These are phyloP conservation scores for Fusarium bulbicola DNA, from an alignment of 2,329 filamentous ascomycete genomes.

Conservation along the genomic window DNA sequence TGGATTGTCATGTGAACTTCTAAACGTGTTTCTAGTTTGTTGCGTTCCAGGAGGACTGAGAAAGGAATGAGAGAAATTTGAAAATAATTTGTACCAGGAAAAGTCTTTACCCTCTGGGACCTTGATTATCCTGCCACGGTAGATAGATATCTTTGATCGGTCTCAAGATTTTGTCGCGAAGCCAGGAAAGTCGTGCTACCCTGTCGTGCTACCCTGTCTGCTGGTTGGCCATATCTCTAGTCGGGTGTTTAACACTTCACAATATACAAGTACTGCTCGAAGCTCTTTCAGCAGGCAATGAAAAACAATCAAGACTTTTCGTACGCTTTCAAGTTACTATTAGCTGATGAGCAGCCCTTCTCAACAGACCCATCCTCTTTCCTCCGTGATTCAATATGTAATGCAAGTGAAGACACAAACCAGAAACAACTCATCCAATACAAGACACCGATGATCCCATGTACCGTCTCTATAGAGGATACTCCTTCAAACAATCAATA, in stretches of 20 bases:
- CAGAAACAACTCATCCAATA: neutral
- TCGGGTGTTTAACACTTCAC: neutral
- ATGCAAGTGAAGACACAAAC: neutral
- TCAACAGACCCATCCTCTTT: neutral
- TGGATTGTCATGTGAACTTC: neutral
- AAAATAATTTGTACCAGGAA: neutral
- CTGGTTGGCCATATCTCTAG: neutral
- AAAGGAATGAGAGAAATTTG: neutral
- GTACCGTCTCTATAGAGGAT: conserved; percentile 22
- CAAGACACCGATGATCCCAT: conserved; percentile 8
- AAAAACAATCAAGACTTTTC: conserved; percentile 23
- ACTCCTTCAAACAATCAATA: conserved; percentile 3
- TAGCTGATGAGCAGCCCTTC: neutral
- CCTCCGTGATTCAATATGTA: neutral
- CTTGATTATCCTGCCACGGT: neutral
- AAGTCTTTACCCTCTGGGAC: neutral
- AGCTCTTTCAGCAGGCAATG: neutral
- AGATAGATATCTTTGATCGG: neutral
- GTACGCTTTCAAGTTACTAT: conserved; percentile 22
- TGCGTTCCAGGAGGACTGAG: neutral
- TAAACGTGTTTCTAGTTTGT: neutral
- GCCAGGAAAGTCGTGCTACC: neutral
- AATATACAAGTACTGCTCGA: neutral
- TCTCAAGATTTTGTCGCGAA: neutral
- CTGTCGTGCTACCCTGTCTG: neutral